These are phyloP conservation scores for Aspergillus ibericus DNA, from an alignment of 2,329 filamentous ascomycete species.

Conservation along the genomic window DNA sequence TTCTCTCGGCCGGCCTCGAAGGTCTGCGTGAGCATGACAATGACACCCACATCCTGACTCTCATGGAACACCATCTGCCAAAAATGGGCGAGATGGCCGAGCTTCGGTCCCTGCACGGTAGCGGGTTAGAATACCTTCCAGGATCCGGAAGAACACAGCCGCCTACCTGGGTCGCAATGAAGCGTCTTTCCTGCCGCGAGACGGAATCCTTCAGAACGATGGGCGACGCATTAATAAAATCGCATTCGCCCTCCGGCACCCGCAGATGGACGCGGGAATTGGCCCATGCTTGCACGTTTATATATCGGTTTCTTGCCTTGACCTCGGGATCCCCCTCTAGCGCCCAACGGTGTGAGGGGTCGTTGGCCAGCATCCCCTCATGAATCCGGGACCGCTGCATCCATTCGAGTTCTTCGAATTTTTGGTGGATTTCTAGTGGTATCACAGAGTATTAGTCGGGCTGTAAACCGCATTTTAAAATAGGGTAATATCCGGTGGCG, in stretches of 20 bases:
- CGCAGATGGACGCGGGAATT: slow-evolving; percentile 79
- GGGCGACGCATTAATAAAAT: slow-evolving; percentile 82
- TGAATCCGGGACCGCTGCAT: slow-evolving; percentile 57
- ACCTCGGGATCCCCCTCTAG: slow-evolving; percentile 59
- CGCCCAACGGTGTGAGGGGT: slow-evolving; percentile 57
- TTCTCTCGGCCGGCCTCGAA: slow-evolving; percentile 76
- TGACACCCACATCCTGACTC: slow-evolving; percentile 70
- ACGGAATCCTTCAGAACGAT: slow-evolving; percentile 58
- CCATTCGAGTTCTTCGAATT: slow-evolving; percentile 64
- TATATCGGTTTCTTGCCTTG: slow-evolving; percentile 74
- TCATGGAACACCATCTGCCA: slow-evolving; percentile 97
- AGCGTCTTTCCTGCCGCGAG: slow-evolving; percentile 55
- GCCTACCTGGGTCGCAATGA: slow-evolving; percentile 81
- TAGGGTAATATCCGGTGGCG: background rate
- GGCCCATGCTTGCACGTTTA: slow-evolving; percentile 86
- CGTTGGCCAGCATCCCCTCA: slow-evolving; percentile 46
- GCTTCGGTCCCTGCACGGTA: slow-evolving; percentile 67
- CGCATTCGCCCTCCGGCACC: slow-evolving; percentile 70
- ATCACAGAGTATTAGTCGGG: slow-evolving; percentile 12
- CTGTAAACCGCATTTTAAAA: background rate
- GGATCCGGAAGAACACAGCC: background rate
- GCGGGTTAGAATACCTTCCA: background rate
- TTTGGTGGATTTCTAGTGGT: slow-evolving; percentile 55
- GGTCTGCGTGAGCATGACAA: slow-evolving; percentile 93
- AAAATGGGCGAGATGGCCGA: slow-evolving; percentile 72